A percentile compares a stretch with the other conserved stretches of the same genome.
phyloP scores from a whole-genome alignment of 768 basidiomycete genomes.

The Lenzites betulinus region DNA sequence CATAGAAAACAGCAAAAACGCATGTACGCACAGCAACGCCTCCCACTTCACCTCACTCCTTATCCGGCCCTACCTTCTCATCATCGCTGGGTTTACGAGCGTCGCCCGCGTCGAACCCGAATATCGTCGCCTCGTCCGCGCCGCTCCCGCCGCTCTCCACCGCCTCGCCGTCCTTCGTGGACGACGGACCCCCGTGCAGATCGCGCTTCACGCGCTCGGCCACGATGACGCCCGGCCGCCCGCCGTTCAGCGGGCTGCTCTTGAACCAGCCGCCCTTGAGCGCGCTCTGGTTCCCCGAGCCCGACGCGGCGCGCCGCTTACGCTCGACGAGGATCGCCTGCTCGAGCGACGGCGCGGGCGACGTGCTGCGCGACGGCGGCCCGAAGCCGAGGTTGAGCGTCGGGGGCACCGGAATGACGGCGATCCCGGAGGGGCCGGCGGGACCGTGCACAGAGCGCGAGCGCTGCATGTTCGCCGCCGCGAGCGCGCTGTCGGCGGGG shows the following conservation, averaged over 20 bases:
- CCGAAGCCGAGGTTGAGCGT: constrained; percentile 15
- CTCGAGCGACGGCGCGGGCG: constrained; percentile 63
- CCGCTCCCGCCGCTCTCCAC: constrained; percentile 1
- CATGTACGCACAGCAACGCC: not conserved
- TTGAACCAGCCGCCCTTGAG: constrained; percentile 66
- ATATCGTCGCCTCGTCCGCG: not conserved
- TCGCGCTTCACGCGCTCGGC: constrained; percentile 47
- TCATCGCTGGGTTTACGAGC: constrained; percentile 38
- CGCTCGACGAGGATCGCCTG: constrained; percentile 70
- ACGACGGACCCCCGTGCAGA: not conserved
- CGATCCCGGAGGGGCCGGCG: not conserved
- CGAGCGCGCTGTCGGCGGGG: constrained; percentile 1
- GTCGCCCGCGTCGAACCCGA: not conserved
- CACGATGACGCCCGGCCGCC: constrained; percentile 46
- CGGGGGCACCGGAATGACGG: constrained; percentile 15
- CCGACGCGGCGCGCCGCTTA: constrained; percentile 49
- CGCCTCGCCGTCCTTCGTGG: not conserved
- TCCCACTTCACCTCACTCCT: constrained; percentile 17
- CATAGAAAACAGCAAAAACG: not conserved
- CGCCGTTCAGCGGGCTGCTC: constrained; percentile 63
- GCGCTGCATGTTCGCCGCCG: constrained; percentile 7
- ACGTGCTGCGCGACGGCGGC: constrained; percentile 39
- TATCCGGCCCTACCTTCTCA: constrained; percentile 39
- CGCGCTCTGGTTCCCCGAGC: constrained; percentile 22
- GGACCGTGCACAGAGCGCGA: constrained; percentile 8